Conservation (phyloP, 2,329 filamentous ascomycete genomes). For the Phialophora macrospora region DNA sequence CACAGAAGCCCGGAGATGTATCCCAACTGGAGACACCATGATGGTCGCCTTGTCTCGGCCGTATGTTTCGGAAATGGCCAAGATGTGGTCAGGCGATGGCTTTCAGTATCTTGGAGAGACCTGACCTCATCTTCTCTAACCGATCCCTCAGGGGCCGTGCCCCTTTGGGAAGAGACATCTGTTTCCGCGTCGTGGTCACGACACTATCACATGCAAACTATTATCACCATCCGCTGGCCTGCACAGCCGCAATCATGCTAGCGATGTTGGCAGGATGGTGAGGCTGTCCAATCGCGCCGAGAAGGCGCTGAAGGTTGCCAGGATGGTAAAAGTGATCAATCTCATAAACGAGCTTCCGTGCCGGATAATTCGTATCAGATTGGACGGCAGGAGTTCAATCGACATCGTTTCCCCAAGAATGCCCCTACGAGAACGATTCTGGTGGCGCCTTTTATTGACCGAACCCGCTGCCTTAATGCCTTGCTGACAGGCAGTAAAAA, state of each 20-base stretch:
- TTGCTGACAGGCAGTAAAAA: neutral
- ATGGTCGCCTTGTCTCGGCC: neutral
- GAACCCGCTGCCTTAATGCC: neutral
- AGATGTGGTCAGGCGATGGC: neutral
- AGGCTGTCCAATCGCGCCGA: neutral
- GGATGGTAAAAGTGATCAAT: conserved; percentile 1
- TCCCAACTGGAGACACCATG: neutral
- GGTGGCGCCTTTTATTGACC: neutral
- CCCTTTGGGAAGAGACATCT: neutral
- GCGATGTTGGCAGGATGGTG: neutral
- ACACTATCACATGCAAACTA: neutral
- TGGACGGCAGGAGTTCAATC: neutral
- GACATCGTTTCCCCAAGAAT: neutral
- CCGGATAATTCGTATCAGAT: neutral
- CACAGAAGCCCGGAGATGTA: neutral
- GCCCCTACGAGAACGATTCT: neutral
- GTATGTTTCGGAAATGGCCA: neutral
- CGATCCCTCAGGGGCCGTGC: neutral
- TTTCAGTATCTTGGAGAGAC: neutral
- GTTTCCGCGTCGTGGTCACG: too few relatives aligned
- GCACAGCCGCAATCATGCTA: neutral
- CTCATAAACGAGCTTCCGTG: neutral
- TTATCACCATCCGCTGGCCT: neutral
- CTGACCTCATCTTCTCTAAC: neutral
- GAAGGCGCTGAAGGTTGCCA: neutral